Evolutionary conservation across 306 rosid species (phyloP), one percentile per base, ranked within the genome.

Genomic region (Glycyrrhiza uralensis): DNA sequence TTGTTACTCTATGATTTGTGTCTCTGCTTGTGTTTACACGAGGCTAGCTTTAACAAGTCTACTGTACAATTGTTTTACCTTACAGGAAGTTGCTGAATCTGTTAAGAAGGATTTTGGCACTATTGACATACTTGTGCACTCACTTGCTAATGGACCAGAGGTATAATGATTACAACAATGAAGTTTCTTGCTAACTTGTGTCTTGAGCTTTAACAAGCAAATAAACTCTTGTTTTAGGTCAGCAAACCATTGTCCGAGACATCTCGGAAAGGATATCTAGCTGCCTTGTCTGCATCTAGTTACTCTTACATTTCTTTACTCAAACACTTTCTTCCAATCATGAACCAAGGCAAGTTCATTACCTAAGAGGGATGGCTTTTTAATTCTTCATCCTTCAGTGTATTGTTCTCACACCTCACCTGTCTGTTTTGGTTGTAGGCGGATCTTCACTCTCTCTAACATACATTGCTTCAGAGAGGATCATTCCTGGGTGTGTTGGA

Each of bases 141-240:
- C 99, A n/a, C 99, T 94, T 80, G 99, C 99, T 38, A 94, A 94
- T 78, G 97, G 90, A 66, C 99, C 99, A 10, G 99, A 94, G 94
- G 97, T 94, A 84, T 24, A 15, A 12, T 20, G 8, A 41, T 71
- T 72, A 46, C 65, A 3, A 4, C 64, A 49, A 47, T 12, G 19
- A 4, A 26, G 24, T 55, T 69, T 70, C 66, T 36, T 38, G 6
- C 4, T 49, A 64, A 35, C 19, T 42, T 35, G 6, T 28, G 44
- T 39, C 29, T 62, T 12, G 56, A 59, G 58, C 1, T 67, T 36
- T 70, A 62, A 42, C 42, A 64, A 69, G 54, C 50, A 38, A 17
- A 8, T 78, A 6, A 20, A 42, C 55, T 71, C 50, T n/a, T 69
- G 47, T 73, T 29, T 62, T 76, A 94, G 98, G 99, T 94, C 36